Evolutionary conservation across 2,329 filamentous ascomycete species (phyloP), one percentile per base, ranked within the genome.

Genomic region (Phyllosticta citrichinensis): DNA sequence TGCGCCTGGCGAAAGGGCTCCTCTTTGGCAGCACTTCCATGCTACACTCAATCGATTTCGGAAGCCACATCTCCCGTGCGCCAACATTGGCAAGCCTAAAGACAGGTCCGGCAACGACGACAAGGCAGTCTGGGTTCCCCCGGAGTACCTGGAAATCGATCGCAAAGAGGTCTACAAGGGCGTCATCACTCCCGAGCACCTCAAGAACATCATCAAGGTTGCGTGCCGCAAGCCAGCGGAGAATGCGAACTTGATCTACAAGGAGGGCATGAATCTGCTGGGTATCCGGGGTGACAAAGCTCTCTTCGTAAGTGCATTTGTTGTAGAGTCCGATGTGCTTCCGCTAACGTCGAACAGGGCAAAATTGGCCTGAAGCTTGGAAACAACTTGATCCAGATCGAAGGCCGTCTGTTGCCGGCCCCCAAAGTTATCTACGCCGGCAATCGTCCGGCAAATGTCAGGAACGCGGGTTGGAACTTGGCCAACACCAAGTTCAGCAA

Each of bases 211-310:
- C 61, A 56, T 65, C 20, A 56, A 24, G 12, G 11, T 55, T 20
- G 61, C 64, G 1, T 24, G 56, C 3, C 64, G 57, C 11, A n/a
- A 20, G 9, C 40, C 56, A 2, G 57, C 20, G 35, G 47, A 19
- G 35, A 64, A 52, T 10, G 60, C 62, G 9, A 33, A 57, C 12
- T 20, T 61, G 33, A 63, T 63, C 19, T 51, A 55, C 12, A 35
- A 55, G n/a, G 61, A 65, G 51, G 61, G 64, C 12, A 27, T 65
- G 1, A 24, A 24, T 3, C 52, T 52, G 5, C 52, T 65, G 5
- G 59, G 58, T 5, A 55, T 63, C 22, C 33, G 33, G 3, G 33
- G 33, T 17, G 47, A 27, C 3, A 19, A 27, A 22, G 50, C n/a
- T 52, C n/a, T 20, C 50, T 24, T 52, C 19, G 50, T 24, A 20